Base-by-base conservation (phyloP, 768 basidiomycete species). In the Leccinum ochraceum region DNA sequence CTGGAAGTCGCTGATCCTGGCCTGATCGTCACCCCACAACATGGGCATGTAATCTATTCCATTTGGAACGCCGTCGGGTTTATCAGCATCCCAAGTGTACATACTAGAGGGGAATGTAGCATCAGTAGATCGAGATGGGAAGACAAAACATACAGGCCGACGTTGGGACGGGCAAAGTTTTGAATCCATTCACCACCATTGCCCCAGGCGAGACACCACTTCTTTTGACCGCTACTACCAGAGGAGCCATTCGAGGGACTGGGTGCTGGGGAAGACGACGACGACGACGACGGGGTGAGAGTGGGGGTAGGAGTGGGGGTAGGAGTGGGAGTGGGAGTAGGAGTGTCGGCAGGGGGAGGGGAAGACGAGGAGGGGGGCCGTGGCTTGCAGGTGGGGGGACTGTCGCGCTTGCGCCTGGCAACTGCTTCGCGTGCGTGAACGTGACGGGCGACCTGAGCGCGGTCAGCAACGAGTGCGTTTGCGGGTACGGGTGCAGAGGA, bases 131-230 rank as follows among this genome's bases (percentile, higher is more conserved):
- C 10, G 17, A 16, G 54, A n/a, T 6, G 24, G 2, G 6, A 34
- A n/a, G 28, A 48, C 1, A 14, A 34, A 37, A 61, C 63, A 77
- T 56, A 88, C 87, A 60, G 70, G 58, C 67, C 59, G 53, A 84
- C 79, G 4, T 79, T 75, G 30, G 69, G 26, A 52, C 39, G 59
- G 54, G 79, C 75, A 71, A 84, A 92, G 66, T 81, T 75, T 14
- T 67, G 58, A 57, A 93, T 76, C 28, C 67, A 56, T 58, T 76
- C 72, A 62, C 82, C 75, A 53, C 79, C 79, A 57, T 84, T 79
- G 37, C 85, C 78, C 86, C 88, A 92, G 22, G 81, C 88, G 20
- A 89, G 70, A 62, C 90, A 84, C 48, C 82, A 78, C 74, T 92
- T 90, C 46, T 72, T 71, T 20, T 56, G 32, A 34, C 32, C 11